phyloP scores from a whole-genome alignment of 2,329 filamentous ascomycete genomes.

The Botrytis fragariae region DNA sequence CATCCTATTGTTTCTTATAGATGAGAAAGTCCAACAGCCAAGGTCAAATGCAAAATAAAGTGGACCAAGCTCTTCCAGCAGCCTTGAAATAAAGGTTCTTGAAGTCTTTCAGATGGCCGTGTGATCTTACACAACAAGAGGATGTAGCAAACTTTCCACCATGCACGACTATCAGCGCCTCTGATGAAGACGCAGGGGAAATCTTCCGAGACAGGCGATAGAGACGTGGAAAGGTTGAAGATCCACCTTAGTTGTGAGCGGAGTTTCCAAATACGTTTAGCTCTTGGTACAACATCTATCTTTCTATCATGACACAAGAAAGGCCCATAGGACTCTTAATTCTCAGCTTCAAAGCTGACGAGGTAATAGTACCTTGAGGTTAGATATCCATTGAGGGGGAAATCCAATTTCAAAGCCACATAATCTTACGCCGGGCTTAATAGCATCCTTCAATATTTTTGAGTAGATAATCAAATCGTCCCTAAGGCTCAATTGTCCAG shows the following conservation, averaged over 20 bases:
- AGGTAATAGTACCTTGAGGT: not conserved
- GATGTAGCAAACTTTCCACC: not conserved
- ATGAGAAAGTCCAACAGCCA: not conserved
- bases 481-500: not conserved
- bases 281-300: not conserved
- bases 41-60: not conserved
- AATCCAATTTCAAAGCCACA: not conserved
- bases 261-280: not conserved
- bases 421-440: not conserved
- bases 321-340: not conserved
- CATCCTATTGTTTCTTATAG: not conserved
- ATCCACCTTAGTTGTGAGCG: not conserved
- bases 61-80: not conserved
- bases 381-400: not conserved
- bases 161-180: not conserved
- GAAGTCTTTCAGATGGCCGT: not conserved
- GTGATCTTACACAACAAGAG: not conserved
- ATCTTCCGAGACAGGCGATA: not conserved
- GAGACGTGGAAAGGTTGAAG: not conserved
- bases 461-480: not conserved
- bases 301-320: not conserved
- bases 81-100: not conserved
- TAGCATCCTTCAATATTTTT: not conserved
- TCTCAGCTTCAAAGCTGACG: not conserved
- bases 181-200: not conserved